Evolutionary conservation across 2,329 filamentous ascomycete genomes (phyloP).

Genomic region (Aquanectria penicillioides): DNA sequence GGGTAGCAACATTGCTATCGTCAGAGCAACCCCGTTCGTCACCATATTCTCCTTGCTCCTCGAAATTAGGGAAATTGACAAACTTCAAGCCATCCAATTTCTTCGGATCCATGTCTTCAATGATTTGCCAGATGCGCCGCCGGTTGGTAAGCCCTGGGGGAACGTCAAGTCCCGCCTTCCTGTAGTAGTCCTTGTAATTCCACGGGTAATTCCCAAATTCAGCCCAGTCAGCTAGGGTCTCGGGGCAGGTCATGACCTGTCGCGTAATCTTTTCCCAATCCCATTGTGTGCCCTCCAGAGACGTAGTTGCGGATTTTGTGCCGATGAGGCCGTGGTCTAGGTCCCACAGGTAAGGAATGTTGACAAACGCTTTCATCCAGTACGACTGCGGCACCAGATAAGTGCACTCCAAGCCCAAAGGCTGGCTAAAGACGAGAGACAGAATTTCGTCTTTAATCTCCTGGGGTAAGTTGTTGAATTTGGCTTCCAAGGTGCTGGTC

Average conservation of each 20-base stretch:
- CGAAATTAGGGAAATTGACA: no score
- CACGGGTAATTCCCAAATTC: not conserved
- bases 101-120: slow-evolving; percentile 23
- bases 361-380: slow-evolving; percentile 5
- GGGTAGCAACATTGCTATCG: no score
- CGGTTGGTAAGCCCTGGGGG: slow-evolving; percentile 14
- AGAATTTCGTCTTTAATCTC: slow-evolving; percentile 8
- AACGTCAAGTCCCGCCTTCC: slow-evolving; percentile 7
- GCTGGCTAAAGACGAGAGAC: not conserved
- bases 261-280: slow-evolving; percentile 24
- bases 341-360: slow-evolving; percentile 25
- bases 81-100: no score
- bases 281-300: not conserved
- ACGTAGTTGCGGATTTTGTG: not conserved
- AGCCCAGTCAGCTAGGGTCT: not conserved
- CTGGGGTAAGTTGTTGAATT: not conserved
- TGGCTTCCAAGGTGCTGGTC: not conserved
- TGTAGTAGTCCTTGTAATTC: not conserved
- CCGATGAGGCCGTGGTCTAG: not conserved
- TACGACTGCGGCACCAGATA: not conserved
- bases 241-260: slow-evolving; percentile 2
- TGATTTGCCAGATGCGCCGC: slow-evolving; percentile 23
- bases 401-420: slow-evolving; percentile 1
- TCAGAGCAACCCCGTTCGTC: no score
- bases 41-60: no score